Evolutionary conservation across 2,329 filamentous ascomycete genomes (phyloP).

Genomic region (Atkinsonella hypoxylon): DNA sequence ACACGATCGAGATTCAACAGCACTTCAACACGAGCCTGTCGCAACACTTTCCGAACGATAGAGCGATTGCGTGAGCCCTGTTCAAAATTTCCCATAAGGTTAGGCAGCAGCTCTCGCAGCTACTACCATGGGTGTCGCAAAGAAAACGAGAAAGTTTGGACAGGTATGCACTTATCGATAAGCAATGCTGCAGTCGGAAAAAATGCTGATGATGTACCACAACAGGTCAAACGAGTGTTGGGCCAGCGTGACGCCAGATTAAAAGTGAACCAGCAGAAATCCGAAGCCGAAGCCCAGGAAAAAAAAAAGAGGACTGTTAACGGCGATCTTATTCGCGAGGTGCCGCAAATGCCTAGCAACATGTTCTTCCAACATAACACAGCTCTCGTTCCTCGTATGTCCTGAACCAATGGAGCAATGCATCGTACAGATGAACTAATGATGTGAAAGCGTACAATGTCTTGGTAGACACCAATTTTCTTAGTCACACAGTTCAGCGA

Average conservation of each 20-base stretch:
- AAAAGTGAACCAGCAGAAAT: constrained; percentile 67
- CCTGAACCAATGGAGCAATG: not conserved
- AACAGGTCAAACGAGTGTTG: constrained; percentile 67
- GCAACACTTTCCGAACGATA: not conserved
- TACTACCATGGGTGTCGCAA: constrained; percentile 65
- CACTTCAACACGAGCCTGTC: not conserved
- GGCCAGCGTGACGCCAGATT: constrained; percentile 68
- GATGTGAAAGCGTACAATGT: constrained; percentile 29
- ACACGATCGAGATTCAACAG: not conserved
- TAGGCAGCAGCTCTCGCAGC: not conserved
- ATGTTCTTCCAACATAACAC: constrained; percentile 88
- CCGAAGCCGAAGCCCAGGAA: constrained; percentile 43
- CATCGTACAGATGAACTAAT: not conserved
- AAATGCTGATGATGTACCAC: constrained; percentile 1
- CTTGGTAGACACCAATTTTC: constrained; percentile 80
- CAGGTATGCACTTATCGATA: constrained; percentile 33
- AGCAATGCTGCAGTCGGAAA: constrained; percentile 3
- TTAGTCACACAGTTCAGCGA: constrained; percentile 79
- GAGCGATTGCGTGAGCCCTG: too few species aligned
- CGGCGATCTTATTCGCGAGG: constrained; percentile 59
- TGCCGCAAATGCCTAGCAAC: constrained; percentile 69
- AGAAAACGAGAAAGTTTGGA: constrained; percentile 87
- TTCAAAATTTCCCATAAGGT: not conserved
- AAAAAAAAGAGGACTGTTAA: constrained; percentile 45
- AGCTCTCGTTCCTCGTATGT: constrained; percentile 53